Conservation (phyloP, 1,139 yeast species). For the Geotrichum carabidarum region DNA sequence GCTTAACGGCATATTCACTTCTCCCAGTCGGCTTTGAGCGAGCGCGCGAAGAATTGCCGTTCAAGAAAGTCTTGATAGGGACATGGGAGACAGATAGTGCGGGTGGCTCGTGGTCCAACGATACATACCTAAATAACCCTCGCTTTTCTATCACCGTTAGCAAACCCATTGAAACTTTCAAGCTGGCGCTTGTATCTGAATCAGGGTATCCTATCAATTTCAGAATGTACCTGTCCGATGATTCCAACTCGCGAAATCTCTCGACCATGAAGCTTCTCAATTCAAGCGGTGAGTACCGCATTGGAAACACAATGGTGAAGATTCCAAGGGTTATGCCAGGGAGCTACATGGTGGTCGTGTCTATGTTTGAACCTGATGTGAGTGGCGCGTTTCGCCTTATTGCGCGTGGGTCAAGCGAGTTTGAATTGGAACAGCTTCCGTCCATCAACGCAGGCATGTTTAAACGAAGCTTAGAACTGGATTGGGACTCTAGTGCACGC, state of each 20-base stretch:
- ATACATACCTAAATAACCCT: conserved; percentile 57
- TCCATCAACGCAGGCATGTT: conserved; percentile 28
- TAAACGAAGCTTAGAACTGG: conserved; percentile 21
- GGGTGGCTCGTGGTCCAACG: conserved; percentile 56
- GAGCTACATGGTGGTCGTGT: conserved; percentile 35
- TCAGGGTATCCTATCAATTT: conserved; percentile 33
- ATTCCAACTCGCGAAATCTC: conserved; percentile 30
- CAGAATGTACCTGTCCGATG: conserved; percentile 35
- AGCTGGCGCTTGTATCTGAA: conserved; percentile 18
- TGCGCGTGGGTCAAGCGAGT: conserved; percentile 22
- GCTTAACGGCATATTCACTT: conserved; percentile 41
- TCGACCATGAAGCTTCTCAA: conserved; percentile 34
- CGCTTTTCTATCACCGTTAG: conserved; percentile 45
- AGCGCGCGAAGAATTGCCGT: conserved; percentile 34
- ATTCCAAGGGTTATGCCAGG: conserved; percentile 39
- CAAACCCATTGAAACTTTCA: conserved; percentile 14
- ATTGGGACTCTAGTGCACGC: conserved; percentile 25
- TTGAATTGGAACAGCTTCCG: conserved; percentile 22
- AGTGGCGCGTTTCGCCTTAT: conserved; percentile 24
- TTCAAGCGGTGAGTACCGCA: conserved; percentile 37
- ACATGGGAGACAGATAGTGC: conserved; percentile 47
- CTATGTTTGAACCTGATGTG: conserved; percentile 36
- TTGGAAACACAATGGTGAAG: conserved; percentile 30
- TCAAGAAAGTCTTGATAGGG: conserved; percentile 36
- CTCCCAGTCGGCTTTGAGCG: conserved; percentile 32